A percentile compares a stretch with the other conserved stretches of the same genome.
Evolutionary conservation across 2,329 filamentous ascomycete species (phyloP).

Genomic region (Hypoxylon sp.): DNA sequence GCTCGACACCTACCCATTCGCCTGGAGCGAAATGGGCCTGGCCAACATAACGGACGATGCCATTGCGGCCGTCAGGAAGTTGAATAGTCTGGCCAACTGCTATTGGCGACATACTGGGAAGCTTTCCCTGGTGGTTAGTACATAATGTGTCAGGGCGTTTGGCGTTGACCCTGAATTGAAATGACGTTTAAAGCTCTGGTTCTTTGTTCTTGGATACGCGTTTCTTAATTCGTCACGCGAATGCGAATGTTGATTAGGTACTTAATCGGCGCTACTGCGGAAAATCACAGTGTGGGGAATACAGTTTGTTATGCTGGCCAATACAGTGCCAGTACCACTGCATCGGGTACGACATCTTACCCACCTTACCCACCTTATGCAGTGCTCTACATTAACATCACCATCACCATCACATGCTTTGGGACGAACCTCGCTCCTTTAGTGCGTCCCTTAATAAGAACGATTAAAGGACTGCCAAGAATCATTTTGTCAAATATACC

Average conservation of each 20-base stretch:
- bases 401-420: constrained; percentile 2
- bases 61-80: constrained; percentile 82
- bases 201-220: constrained; percentile 31
- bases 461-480: background rate
- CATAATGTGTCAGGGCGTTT: constrained; percentile 41
- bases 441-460: background rate
- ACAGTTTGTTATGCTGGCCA: background rate
- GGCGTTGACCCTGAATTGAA: constrained; percentile 26
- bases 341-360: constrained; percentile 2
- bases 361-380: background rate
- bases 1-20: constrained; percentile 90
- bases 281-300: constrained; percentile 30
- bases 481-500: background rate
- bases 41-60: constrained; percentile 84
- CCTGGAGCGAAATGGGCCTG: constrained; percentile 83
- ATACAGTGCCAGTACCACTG: background rate
- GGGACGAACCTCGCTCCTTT: constrained; percentile 1
- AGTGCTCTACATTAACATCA: constrained; percentile 2
- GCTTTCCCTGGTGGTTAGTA: constrained; percentile 41
- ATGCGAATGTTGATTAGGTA: constrained; percentile 39
- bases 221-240: constrained; percentile 38
- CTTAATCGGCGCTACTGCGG: constrained; percentile 34
- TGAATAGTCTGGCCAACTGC: constrained; percentile 80
- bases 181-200: constrained; percentile 31
- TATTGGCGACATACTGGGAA: constrained; percentile 67